These are phyloP conservation scores for Misopates orontium DNA, from an alignment of 257 asterid species.

Conservation along the genomic window DNA sequence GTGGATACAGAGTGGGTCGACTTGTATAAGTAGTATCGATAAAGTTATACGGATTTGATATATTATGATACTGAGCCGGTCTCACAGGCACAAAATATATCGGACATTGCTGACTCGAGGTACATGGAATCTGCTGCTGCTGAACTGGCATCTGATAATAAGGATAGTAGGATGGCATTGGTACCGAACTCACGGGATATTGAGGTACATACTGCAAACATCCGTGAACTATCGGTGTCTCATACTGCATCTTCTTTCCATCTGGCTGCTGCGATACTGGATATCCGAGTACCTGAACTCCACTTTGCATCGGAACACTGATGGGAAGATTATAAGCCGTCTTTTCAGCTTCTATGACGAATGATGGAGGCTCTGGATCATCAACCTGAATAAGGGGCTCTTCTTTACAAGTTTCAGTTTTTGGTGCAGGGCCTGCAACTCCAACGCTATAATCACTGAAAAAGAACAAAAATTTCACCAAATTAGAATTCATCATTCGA, in stretches of 20 bases:
- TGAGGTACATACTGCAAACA: slow-evolving; percentile 56
- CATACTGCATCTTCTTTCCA: slow-evolving; percentile 51
- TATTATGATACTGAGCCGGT: slow-evolving; percentile 53
- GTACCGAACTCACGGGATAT: slow-evolving; percentile 41
- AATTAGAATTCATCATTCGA: background rate
- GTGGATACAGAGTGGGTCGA: slow-evolving; percentile 57
- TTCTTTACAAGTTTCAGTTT: slow-evolving; percentile 38
- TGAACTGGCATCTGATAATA: slow-evolving; percentile 65
- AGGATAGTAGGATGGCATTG: slow-evolving; percentile 62
- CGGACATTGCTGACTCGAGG: slow-evolving; percentile 62
- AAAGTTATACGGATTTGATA: slow-evolving; percentile 41
- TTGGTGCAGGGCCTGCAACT: slow-evolving; percentile 40
- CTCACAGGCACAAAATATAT: slow-evolving; percentile 54
- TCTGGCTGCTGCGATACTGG: slow-evolving; percentile 53
- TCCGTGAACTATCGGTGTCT: slow-evolving; percentile 56
- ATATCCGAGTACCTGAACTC: slow-evolving; percentile 46
- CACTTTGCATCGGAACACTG: slow-evolving; percentile 35
- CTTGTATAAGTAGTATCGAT: slow-evolving; percentile 36
- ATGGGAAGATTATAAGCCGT: slow-evolving; percentile 38
- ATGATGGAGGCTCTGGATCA: slow-evolving; percentile 44
- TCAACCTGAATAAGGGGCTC: slow-evolving; percentile 57
- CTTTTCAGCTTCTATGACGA: slow-evolving; percentile 33
- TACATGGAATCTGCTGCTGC: slow-evolving; percentile 46
- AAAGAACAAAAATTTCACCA: background rate
- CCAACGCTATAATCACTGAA: slow-evolving; percentile 64